Evolutionary conservation across 345 rosid genomes (phyloP).

Genomic region (Moricandia arvensis): DNA sequence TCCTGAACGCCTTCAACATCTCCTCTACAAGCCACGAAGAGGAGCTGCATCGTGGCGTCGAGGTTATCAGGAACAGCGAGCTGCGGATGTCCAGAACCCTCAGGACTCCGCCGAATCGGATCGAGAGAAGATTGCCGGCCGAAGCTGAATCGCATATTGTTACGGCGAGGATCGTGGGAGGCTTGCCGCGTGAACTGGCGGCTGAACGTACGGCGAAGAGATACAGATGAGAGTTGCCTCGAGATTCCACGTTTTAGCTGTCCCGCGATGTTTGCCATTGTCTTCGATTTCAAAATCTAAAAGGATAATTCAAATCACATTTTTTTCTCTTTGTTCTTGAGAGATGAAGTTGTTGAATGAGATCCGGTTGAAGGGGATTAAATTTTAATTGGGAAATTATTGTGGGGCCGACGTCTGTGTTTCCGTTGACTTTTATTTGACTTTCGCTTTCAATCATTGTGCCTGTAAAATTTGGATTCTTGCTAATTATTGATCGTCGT

Average conservation of each 20-base stretch:
- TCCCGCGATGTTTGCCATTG: slow-evolving; percentile 48
- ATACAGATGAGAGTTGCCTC: slow-evolving; percentile 77
- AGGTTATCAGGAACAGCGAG: slow-evolving; percentile 86
- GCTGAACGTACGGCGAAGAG: slow-evolving; percentile 53
- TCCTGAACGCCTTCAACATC: slow-evolving; percentile 78
- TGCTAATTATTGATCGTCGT: background rate
- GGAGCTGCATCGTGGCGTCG: slow-evolving; percentile 86
- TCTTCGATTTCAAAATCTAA: background rate
- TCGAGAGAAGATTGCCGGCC: slow-evolving; percentile 85
- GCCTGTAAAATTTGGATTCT: slow-evolving; percentile 24
- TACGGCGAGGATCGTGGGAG: slow-evolving; percentile 73
- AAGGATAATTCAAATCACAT: slow-evolving; percentile 27
- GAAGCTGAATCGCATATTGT: slow-evolving; percentile 72
- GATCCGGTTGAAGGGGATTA: slow-evolving; percentile 19
- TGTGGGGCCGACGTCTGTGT: slow-evolving; percentile 12
- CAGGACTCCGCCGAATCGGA: slow-evolving; percentile 68
- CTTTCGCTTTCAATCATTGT: slow-evolving; percentile 32
- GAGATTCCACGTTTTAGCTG: slow-evolving; percentile 75
- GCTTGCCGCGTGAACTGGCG: slow-evolving; percentile 62
- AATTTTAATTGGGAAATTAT: background rate
- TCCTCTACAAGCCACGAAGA: slow-evolving; percentile 82
- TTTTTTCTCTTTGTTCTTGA: background rate
- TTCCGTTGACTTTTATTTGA: slow-evolving; percentile 25
- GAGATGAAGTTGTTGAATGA: background rate
- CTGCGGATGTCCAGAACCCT: slow-evolving; percentile 32